Evolutionary conservation across 139 green algal species (phyloP).

Genomic region (Chlorella sorokiniana): DNA sequence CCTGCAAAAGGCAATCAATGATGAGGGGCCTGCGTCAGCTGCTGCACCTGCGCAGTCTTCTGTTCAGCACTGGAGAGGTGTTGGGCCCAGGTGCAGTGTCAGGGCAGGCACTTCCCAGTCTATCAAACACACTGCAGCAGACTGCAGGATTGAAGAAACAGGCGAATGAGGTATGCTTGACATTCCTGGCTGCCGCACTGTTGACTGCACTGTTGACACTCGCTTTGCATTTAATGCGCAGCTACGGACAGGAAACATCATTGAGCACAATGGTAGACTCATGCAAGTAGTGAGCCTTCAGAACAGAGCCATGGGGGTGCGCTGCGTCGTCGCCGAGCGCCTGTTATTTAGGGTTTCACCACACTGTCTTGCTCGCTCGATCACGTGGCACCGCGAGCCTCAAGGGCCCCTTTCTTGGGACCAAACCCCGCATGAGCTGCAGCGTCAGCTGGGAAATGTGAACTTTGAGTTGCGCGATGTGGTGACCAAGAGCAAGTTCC

Average conservation of each 20-base stretch:
- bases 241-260: conserved; percentile 50
- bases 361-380: too few relatives aligned
- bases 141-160: conserved; percentile 40
- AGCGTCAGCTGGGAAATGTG: conserved; percentile 55
- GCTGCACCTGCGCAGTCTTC: conserved; percentile 2
- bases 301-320: conserved; percentile 27
- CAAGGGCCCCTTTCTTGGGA: not conserved
- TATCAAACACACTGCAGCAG: not conserved
- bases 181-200: too few relatives aligned
- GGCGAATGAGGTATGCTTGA: conserved; percentile 46
- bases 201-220: not conserved
- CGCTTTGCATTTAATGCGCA: conserved; percentile 9
- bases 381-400: too few relatives aligned
- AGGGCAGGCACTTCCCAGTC: not conserved
- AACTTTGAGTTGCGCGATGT: conserved; percentile 60
- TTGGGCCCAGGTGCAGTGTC: not conserved
- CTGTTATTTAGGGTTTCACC: not conserved
- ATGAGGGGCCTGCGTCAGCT: conserved; percentile 12
- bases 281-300: conserved; percentile 47
- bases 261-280: conserved; percentile 51
- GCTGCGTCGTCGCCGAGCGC: not conserved
- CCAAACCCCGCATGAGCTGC: not conserved
- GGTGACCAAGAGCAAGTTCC: conserved; percentile 40
- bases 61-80: not conserved
- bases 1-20: not conserved